Evolutionary conservation across 331 rosid genomes (phyloP).

Genomic region (Rosa hybrid): DNA sequence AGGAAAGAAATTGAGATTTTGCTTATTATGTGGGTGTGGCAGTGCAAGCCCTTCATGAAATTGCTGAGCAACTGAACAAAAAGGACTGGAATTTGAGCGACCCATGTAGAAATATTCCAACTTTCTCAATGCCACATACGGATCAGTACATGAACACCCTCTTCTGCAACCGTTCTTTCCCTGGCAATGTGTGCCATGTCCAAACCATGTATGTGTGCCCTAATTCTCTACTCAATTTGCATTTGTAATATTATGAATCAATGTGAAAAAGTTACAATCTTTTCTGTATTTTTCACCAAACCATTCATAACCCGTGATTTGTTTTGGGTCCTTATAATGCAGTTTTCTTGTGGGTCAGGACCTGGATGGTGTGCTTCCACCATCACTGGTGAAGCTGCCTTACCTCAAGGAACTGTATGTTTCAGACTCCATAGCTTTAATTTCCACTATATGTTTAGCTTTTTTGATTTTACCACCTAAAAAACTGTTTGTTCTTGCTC

Average conservation of each 20-base stretch:
- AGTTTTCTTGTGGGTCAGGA: conserved; percentile 32
- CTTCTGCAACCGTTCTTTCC: conserved; percentile 26
- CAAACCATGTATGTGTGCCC: conserved; percentile 10
- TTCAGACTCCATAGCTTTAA: background rate
- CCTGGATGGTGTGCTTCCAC: conserved; percentile 31
- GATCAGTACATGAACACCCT: conserved; percentile 22
- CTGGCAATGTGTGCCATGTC: conserved; percentile 27
- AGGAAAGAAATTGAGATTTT: background rate
- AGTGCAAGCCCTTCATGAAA: conserved; percentile 28
- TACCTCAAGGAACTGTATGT: conserved; percentile 22
- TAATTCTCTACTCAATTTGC: background rate
- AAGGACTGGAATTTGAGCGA: conserved; percentile 29
- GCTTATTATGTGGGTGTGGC: background rate
- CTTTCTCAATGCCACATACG: conserved; percentile 12
- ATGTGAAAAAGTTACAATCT: background rate
- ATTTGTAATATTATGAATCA: background rate
- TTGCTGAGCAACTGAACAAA: conserved; percentile 21
- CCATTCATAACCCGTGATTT: background rate
- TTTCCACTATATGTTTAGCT: background rate
- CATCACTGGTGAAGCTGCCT: conserved; percentile 26
- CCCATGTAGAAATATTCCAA: conserved; percentile 25
- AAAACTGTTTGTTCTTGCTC: background rate
- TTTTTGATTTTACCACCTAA: background rate
- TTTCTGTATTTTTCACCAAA: background rate
- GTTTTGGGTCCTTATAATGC: background rate